phyloP scores from a whole-genome alignment of 148 eudicot species.

The Camellia japonica region DNA sequence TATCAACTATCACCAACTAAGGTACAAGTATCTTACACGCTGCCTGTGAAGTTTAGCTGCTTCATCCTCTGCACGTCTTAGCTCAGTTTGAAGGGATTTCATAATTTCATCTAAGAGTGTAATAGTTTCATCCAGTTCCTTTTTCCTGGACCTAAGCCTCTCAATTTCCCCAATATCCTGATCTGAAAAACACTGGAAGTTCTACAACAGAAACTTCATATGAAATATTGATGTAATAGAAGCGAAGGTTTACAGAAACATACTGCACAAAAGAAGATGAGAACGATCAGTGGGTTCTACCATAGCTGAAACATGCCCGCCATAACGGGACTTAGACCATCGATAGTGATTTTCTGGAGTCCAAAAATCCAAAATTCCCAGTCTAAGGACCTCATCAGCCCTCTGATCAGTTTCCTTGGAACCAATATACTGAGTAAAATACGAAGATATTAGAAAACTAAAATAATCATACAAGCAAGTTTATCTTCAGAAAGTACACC shows the following conservation, averaged over 20 bases:
- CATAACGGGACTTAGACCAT: conserved; percentile 85
- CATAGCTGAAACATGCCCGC: conserved; percentile 74
- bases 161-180: conserved; percentile 70
- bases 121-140: conserved; percentile 51
- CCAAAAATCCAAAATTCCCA: conserved; percentile 78
- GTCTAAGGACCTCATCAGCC: conserved; percentile 61
- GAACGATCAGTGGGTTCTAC: conserved; percentile 59
- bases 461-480: not conserved
- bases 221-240: not conserved
- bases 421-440: conserved; percentile 66
- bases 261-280: conserved; percentile 65
- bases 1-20: not conserved
- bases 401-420: conserved; percentile 68
- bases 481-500: conserved; percentile 12
- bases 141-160: conserved; percentile 41
- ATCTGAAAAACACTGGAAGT: conserved; percentile 37
- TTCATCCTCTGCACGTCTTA: conserved; percentile 62
- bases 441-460: conserved; percentile 4
- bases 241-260: conserved; percentile 27
- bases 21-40: conserved; percentile 51
- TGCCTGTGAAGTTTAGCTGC: conserved; percentile 63
- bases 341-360: conserved; percentile 89
- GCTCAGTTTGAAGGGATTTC: conserved; percentile 49
- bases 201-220: not conserved
- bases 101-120: conserved; percentile 36